Evolutionary conservation across 495 filamentous ascomycete species (phyloP).

Genomic region (Xylaria curta): DNA sequence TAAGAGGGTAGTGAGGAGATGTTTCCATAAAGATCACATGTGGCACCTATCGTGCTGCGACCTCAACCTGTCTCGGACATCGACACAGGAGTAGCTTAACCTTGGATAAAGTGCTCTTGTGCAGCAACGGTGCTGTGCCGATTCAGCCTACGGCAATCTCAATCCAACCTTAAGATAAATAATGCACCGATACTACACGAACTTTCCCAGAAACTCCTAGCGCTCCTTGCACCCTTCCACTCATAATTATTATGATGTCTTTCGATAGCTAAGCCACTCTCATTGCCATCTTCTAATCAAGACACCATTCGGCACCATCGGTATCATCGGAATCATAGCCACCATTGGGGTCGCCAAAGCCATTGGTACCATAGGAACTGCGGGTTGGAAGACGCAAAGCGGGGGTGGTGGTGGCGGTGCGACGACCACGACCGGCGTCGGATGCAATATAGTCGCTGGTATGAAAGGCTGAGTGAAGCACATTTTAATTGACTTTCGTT

Average conservation of each 20-base stretch:
- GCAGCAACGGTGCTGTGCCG: too few relatives aligned
- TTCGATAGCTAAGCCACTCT: background rate
- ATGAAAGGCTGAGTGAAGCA: conserved; percentile 12
- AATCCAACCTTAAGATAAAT: background rate
- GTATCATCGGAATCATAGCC: background rate
- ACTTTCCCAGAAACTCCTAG: background rate
- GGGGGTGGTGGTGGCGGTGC: conserved; percentile 18
- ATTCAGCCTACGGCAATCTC: background rate
- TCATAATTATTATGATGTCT: background rate
- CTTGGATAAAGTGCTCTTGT: background rate
- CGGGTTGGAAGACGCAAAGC: background rate
- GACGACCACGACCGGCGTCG: conserved; percentile 1
- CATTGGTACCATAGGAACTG: conserved; percentile 8
- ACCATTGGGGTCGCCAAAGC: background rate
- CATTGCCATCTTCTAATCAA: background rate
- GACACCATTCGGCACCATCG: conserved; percentile 6
- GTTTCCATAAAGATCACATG: background rate
- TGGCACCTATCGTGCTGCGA: background rate
- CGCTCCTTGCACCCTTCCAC: background rate
- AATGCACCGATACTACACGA: background rate
- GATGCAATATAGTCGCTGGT: background rate
- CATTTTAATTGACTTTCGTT: background rate
- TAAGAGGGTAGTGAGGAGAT: background rate
- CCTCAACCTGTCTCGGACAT: background rate
- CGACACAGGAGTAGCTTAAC: background rate